Percentiles rank a stretch among this genome's conserved stretches.
Evolutionary conservation across 2,329 filamentous ascomycete species (phyloP).

Genomic region (Dothistroma pini): DNA sequence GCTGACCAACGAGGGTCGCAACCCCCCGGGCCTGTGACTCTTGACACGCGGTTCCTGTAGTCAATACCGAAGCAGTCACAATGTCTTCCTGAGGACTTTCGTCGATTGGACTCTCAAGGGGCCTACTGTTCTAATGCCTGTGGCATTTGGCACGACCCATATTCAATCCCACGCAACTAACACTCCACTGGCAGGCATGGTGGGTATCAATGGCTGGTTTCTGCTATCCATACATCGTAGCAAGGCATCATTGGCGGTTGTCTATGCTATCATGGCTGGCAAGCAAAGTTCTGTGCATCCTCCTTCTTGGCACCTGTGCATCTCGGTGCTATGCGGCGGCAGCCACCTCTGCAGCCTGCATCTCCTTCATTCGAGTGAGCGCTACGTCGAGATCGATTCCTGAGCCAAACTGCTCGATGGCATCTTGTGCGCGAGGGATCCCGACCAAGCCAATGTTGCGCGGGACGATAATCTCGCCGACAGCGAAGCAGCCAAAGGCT

Average conservation of each 20-base stretch:
- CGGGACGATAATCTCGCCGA: slow-evolving; percentile 55
- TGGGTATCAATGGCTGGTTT: not conserved
- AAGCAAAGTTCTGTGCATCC: slow-evolving; percentile 1
- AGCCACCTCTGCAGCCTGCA: slow-evolving; percentile 14
- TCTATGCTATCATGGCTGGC: not conserved
- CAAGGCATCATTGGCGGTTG: not conserved
- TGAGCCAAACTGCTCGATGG: slow-evolving; percentile 50
- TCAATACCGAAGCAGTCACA: no score
- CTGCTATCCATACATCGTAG: not conserved
- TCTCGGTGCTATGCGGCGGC: not conserved
- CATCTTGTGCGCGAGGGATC: slow-evolving; percentile 55
- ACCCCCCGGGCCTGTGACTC: not conserved
- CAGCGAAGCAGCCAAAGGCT: slow-evolving; percentile 61
- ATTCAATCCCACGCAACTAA: no score
- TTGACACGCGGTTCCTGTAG: not conserved
- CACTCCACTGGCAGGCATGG: no score
- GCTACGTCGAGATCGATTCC: slow-evolving; percentile 37
- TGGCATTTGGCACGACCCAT: no score
- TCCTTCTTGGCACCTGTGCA: not conserved
- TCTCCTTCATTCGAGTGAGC: slow-evolving; percentile 31
- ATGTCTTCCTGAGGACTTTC: no score
- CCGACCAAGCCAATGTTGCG: slow-evolving; percentile 58
- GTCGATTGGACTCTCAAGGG: no score
- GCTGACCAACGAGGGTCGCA: not conserved
- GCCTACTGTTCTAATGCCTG: no score